Base-by-base conservation (phyloP, 2,329 filamentous ascomycete genomes). In the Talaromyces amestolkiae region DNA sequence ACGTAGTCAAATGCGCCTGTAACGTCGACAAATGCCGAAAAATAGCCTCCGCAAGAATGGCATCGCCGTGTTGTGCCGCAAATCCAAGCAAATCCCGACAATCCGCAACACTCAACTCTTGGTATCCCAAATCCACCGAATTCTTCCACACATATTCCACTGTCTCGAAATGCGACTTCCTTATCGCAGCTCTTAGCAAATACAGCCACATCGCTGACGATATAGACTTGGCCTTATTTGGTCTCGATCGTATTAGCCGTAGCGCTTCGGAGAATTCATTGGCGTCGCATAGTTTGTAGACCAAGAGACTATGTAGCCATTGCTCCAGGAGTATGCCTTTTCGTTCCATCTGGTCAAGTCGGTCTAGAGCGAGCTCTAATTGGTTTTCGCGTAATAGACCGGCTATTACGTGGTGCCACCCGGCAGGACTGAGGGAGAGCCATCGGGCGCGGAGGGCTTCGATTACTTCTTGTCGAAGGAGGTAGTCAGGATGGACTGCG, bases 401-500 rank as follows among this genome's bases (percentile, higher is more conserved):
- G 10, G 92, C 79, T 1, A 90, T 85, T 22, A 96, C 82, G 72
- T 86, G 87, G 70, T 91, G 86, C 73, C 85, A 86, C 9, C 88
- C 89, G 7, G 84, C 81, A 11, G 83, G 84, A 49, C 83, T 86
- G 9, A 91, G 79, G 9, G 81, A 79, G 61, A 90, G 84, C 91
- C 92, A 96, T 68, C 87, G 84, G 64, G 87, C 83, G 71, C 87
- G 86, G 56, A 83, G 71, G 64, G 89, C 88, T 63, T 86, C 80
- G 45, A 97, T 80, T 3, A 97, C 83, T 41, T 89, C 83, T 62
- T 86, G 85, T 41, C 93, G 88, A 27, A 95, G 80, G 6, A 92
- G 70, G 71, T 96, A 94, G 76, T 98, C 91, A 0, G 94, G 92
- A 74, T 98, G 95, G 9, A 95, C 86, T 0, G 91, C 87, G 27